Conservation (phyloP, 2,329 filamentous ascomycete genomes). For the Aspergillus fijiensis region DNA sequence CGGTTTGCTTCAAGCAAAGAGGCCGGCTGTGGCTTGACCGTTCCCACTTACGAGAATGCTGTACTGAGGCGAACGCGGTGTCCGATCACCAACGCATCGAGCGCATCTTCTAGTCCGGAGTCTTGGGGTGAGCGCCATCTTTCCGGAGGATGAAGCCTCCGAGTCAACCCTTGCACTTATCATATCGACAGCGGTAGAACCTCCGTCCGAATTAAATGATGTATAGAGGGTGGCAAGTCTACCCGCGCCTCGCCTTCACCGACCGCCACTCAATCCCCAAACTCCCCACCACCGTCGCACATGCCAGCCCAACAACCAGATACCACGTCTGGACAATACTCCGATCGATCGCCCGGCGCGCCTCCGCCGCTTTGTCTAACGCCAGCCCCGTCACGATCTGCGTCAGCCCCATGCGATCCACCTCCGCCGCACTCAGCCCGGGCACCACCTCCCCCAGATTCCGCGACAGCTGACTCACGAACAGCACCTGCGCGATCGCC, state of each 20-base stretch:
- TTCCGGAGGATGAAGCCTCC: no score
- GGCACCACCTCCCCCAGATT: conserved; percentile 17
- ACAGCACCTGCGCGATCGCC: conserved; percentile 53
- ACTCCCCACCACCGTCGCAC: conserved; percentile 24
- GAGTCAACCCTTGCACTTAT: no score
- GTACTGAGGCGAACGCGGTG: no score
- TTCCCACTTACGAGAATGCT: no score
- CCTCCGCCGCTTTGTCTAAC: conserved; percentile 10
- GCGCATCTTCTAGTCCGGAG: no score
- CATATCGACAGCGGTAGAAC: no score
- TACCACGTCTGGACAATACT: conserved; percentile 26
- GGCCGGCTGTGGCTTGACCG: no score
- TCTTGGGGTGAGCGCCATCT: no score
- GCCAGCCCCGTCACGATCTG: conserved; percentile 21
- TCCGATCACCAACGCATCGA: no score
- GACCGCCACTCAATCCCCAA: conserved; percentile 28
- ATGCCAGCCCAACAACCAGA: conserved; percentile 22
- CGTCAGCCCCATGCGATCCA: conserved; percentile 18
- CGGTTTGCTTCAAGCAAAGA: no score
- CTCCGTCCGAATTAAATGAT: no score
- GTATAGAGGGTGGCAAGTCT: not conserved
- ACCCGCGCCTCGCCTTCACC: conserved; percentile 18
- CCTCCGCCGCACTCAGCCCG: conserved; percentile 14
- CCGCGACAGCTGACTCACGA: conserved; percentile 48
- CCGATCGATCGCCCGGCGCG: conserved; percentile 21